Evolutionary conservation across 2,329 filamentous ascomycete species (phyloP).

Genomic region (Rasamsonia emersonii): DNA sequence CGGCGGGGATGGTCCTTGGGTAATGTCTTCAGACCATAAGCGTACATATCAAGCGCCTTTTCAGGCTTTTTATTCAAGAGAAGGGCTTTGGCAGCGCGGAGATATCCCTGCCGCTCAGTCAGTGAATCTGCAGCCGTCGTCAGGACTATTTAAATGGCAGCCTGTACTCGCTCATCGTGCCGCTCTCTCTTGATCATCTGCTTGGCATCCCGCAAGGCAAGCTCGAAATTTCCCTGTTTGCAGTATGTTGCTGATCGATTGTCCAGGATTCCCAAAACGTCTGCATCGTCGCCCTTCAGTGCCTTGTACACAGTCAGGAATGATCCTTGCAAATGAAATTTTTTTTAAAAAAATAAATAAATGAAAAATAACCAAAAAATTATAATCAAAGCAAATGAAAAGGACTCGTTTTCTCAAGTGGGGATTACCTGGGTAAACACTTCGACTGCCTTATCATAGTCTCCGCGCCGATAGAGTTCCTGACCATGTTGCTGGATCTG

Average conservation of each 20-base stretch:
- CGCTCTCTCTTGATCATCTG: constrained; percentile 46
- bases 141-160: too few relatives aligned
- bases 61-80: constrained; percentile 40
- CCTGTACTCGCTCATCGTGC: constrained; percentile 41
- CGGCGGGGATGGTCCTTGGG: constrained; percentile 29
- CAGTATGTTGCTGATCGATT: constrained; percentile 48
- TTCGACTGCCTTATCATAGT: constrained; percentile 36
- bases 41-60: constrained; percentile 49
- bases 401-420: neutral
- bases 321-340: too few relatives aligned
- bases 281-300: constrained; percentile 24
- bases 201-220: constrained; percentile 49
- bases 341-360: constrained; percentile 6
- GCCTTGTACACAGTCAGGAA: constrained; percentile 26
- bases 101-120: constrained; percentile 37
- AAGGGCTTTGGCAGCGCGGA: constrained; percentile 45
- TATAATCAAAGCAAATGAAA: too few relatives aligned
- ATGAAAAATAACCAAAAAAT: too few relatives aligned
- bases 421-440: constrained; percentile 31
- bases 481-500: constrained; percentile 32
- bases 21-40: constrained; percentile 48
- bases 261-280: constrained; percentile 40
- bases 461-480: constrained; percentile 33
- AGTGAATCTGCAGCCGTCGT: neutral
- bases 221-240: constrained; percentile 42